Conservation (phyloP, 78 protist species). For the Cavenderia fasciculata region DNA sequence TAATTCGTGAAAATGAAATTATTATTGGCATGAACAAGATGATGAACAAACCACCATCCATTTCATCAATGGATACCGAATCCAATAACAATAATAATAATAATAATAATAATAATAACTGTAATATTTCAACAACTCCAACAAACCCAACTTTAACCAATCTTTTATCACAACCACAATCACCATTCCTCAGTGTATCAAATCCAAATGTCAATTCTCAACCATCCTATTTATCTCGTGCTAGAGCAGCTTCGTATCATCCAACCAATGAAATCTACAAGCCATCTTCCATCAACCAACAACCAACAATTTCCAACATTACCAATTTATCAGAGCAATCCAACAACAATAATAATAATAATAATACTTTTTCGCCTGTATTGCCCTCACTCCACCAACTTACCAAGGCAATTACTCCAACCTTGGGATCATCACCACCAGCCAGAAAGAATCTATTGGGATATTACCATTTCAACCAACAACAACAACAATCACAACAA, state of each 20-base stretch:
- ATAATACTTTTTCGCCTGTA: conserved; percentile 14
- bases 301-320: too few species aligned
- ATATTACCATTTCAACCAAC: conserved; percentile 4
- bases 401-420: not conserved
- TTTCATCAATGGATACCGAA: not conserved
- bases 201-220: conserved; percentile 70
- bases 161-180: not conserved
- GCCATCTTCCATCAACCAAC: too few species aligned
- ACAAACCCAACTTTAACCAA: not conserved
- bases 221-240: conserved; percentile 50
- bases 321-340: too few species aligned
- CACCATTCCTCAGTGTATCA: conserved; percentile 43
- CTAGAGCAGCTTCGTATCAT: conserved; percentile 67
- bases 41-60: not conserved
- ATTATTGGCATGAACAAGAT: conserved; percentile 60
- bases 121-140: not conserved
- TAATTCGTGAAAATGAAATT: conserved; percentile 38
- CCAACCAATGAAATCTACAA: not conserved
- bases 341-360: not conserved
- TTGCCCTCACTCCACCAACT: conserved; percentile 49
- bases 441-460: conserved; percentile 15
- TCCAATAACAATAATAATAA: conserved; percentile 27
- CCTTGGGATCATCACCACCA: conserved; percentile 7
- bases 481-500: not conserved
- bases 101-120: conserved; percentile 31